Evolutionary conservation across 495 filamentous ascomycete species (phyloP).

Genomic region (Hypoxylon fragiforme): DNA sequence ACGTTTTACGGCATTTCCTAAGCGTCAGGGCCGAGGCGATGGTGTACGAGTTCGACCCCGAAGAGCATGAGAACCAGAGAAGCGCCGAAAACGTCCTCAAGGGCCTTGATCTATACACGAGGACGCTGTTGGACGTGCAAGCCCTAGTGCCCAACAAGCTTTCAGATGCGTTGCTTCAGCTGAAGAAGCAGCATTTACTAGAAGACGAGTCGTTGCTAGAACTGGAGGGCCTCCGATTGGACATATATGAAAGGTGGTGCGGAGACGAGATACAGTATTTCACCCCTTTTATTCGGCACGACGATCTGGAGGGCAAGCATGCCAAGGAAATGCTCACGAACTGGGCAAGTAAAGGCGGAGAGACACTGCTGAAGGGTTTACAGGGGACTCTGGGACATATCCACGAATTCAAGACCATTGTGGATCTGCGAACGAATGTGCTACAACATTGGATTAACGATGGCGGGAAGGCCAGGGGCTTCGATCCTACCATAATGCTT

Average conservation of each 20-base stretch:
- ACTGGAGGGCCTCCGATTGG: slow-evolving; percentile 75
- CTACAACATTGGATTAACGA: slow-evolving; percentile 73
- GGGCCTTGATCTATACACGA: slow-evolving; percentile 71
- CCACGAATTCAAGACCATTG: slow-evolving; percentile 65
- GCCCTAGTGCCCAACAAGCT: slow-evolving; percentile 71
- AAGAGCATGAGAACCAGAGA: slow-evolving; percentile 41
- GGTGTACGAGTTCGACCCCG: slow-evolving; percentile 54
- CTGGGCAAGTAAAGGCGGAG: slow-evolving; percentile 77
- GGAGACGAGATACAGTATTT: slow-evolving; percentile 82
- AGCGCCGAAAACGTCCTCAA: slow-evolving; percentile 56
- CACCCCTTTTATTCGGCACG: slow-evolving; percentile 86
- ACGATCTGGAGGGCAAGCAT: slow-evolving; percentile 69
- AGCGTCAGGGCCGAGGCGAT: slow-evolving; percentile 70
- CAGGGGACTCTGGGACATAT: slow-evolving; percentile 57
- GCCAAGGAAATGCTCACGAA: slow-evolving; percentile 64
- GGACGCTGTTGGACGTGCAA: slow-evolving; percentile 77
- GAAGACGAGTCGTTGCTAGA: slow-evolving; percentile 65
- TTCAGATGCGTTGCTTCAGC: slow-evolving; percentile 65
- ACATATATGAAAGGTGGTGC: slow-evolving; percentile 80
- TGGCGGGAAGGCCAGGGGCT: slow-evolving; percentile 54
- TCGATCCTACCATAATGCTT: slow-evolving; percentile 64
- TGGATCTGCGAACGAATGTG: slow-evolving; percentile 68
- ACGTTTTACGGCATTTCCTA: slow-evolving; percentile 82
- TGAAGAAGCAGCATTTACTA: slow-evolving; percentile 72
- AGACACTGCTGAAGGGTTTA: slow-evolving; percentile 62